Base-by-base conservation (phyloP, 176 grass and related monocot genomes). In the Aegilops tauschii region DNA sequence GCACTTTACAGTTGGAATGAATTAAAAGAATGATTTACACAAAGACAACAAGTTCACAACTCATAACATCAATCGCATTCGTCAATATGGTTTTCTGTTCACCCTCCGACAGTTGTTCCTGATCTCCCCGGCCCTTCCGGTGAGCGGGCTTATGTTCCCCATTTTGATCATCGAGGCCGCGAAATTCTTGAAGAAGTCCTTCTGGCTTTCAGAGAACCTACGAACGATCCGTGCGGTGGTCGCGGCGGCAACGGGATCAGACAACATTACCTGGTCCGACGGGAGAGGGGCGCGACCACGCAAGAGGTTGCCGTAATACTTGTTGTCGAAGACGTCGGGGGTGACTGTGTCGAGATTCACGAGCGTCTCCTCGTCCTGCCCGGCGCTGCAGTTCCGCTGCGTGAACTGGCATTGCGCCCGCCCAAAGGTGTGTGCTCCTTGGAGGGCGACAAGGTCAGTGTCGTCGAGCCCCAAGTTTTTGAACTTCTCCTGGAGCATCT, bases 101-200 rank as follows among this genome's bases (percentile, higher is more conserved):
- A 93, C 54, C 67, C 40, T 64, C 13, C 85, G 27, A 54, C 91
- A 93, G 58, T 90, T 87, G 4, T 21, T 82, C 52, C 91, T 88
- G 45, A 90, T 88, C 85, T 93, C 81, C 0, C 88, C 91, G 2
- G 52, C 12, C 13, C 1, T 84, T 56, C 88, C 88, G 2, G 85
- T 90, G 13, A 93, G 1, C 14, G 88, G 62, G 74, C 61, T 29
- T 29, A 93, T 93, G 49, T 90, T 90, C 12, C 91, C 88, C 91
- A 94, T 94, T 20, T 91, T 94, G 68, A 91, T 78, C 89, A 94
- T 94, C 1, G 86, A 89, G 17, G 30, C 9, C 0, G 72, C 86
- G 29, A 94, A 94, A 54, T 27, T 87, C 2, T 77, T 18, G 45
- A 94, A 94, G 66, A 94, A 91, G 40, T 17, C 11, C 37, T 30